These are phyloP conservation scores for Candida easanensis DNA, from an alignment of 805 yeast genomes.

Conservation along the genomic window DNA sequence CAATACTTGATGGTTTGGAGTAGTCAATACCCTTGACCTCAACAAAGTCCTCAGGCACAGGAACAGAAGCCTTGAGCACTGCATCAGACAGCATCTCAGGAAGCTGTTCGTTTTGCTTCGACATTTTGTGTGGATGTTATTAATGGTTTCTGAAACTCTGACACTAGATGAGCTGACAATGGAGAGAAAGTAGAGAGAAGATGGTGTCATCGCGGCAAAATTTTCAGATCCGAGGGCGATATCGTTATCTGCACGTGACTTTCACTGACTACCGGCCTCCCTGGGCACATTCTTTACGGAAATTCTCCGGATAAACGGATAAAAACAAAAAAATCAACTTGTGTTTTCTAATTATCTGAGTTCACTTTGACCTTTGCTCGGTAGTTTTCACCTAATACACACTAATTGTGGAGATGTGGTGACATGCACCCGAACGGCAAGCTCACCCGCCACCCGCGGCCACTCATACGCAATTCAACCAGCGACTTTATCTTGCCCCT, in stretches of 20 bases:
- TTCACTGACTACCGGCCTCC: too few relatives aligned
- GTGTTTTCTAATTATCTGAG: too few relatives aligned
- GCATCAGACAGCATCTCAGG: conserved; percentile 88
- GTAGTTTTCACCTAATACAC: too few relatives aligned
- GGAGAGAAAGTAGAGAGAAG: neutral
- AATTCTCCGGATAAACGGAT: neutral
- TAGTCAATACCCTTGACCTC: conserved; percentile 89
- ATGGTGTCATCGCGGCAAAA: conserved; percentile 5
- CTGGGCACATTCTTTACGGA: neutral
- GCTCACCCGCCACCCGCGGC: too few relatives aligned
- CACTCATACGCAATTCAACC: too few relatives aligned
- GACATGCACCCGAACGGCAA: too few relatives aligned
- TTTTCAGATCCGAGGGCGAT: conserved; percentile 12
- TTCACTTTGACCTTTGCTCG: too few relatives aligned
- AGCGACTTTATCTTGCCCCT: too few relatives aligned
- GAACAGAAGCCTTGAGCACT: conserved; percentile 80
- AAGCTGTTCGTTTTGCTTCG: conserved; percentile 37
- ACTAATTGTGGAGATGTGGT: neutral
- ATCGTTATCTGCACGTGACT: conserved; percentile 20
- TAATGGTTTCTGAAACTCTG: neutral
- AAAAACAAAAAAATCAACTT: too few relatives aligned
- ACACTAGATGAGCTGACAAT: too few relatives aligned
- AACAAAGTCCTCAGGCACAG: conserved; percentile 77
- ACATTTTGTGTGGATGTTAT: conserved; percentile 24
- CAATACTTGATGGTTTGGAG: conserved; percentile 68